Percentiles rank a stretch among this genome's conserved stretches.
Evolutionary conservation across 208 protist species (phyloP).

Genomic region (Zelonia costaricensis): DNA sequence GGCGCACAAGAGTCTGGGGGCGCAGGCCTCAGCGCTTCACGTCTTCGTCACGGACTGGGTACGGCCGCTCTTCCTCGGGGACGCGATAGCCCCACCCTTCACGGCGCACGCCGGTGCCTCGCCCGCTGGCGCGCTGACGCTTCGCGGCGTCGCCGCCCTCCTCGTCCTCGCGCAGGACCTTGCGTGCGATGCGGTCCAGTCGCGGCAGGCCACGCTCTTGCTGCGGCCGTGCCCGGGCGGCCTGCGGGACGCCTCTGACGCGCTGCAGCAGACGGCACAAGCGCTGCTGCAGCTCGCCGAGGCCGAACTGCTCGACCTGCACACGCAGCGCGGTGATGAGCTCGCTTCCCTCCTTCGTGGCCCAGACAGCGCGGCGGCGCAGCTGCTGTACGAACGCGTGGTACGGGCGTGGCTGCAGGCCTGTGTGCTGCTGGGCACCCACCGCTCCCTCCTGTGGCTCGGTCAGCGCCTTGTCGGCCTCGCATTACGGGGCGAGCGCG

Average conservation of each 20-base stretch:
- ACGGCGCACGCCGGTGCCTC: too few species aligned
- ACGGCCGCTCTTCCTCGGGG: too few species aligned
- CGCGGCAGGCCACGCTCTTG: too few species aligned
- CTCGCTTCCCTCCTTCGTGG: too few species aligned
- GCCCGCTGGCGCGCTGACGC: too few species aligned
- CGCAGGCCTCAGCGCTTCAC: too few species aligned
- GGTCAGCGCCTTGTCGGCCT: conserved; percentile 10
- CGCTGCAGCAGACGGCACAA: conserved; percentile 1
- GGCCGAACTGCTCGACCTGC: conserved; percentile 2
- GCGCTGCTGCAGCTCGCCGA: conserved; percentile 14
- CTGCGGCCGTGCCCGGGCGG: too few species aligned
- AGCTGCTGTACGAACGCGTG: not conserved
- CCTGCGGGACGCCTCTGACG: not conserved
- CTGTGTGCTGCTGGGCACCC: conserved; percentile 22
- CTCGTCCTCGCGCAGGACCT: not conserved
- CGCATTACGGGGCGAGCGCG: not conserved
- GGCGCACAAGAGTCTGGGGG: too few species aligned
- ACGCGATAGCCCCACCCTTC: too few species aligned
- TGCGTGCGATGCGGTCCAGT: not conserved
- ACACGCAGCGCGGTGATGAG: too few species aligned
- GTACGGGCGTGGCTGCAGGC: conserved; percentile 29
- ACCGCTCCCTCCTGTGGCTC: conserved; percentile 6
- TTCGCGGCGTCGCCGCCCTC: not conserved
- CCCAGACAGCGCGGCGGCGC: not conserved
- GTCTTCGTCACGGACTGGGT: too few species aligned